Conservation (phyloP, 208 protist genomes). For the Crithidia bombi region DNA sequence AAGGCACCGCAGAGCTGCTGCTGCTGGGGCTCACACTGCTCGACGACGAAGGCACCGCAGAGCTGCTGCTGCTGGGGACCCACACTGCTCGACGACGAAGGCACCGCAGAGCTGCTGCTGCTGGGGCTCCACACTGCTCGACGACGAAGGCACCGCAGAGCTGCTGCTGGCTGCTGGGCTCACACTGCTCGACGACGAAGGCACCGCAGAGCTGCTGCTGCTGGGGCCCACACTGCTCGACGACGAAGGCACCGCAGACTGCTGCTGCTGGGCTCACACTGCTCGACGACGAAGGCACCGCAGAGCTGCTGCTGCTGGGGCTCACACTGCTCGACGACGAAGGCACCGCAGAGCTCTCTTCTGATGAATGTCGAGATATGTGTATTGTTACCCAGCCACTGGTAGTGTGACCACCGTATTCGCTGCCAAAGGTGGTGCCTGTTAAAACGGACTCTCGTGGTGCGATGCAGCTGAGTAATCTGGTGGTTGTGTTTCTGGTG, state of each 20-base stretch:
- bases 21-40: neutral
- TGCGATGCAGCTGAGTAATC: neutral
- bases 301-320: neutral
- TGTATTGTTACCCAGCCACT: too few relatives aligned
- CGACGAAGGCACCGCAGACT: too few relatives aligned
- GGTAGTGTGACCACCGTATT: constrained; percentile 5
- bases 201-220: neutral
- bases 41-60: too few relatives aligned
- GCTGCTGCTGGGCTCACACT: neutral
- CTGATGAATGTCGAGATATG: too few relatives aligned
- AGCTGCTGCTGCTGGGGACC: constrained; percentile 5
- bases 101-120: neutral
- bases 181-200: too few relatives aligned
- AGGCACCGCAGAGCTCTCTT: too few relatives aligned
- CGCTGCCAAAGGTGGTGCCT: neutral
- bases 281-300: too few relatives aligned
- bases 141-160: too few relatives aligned
- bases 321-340: neutral
- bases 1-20: too few relatives aligned
- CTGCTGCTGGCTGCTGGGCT: neutral
- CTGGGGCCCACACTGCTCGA: neutral
- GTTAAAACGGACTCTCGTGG: neutral
- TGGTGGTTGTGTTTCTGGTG: too few relatives aligned
- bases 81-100: too few relatives aligned
- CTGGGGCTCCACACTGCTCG: neutral